Base-by-base conservation (phyloP, 805 yeast genomes). In the Ascoidea asiatica region DNA sequence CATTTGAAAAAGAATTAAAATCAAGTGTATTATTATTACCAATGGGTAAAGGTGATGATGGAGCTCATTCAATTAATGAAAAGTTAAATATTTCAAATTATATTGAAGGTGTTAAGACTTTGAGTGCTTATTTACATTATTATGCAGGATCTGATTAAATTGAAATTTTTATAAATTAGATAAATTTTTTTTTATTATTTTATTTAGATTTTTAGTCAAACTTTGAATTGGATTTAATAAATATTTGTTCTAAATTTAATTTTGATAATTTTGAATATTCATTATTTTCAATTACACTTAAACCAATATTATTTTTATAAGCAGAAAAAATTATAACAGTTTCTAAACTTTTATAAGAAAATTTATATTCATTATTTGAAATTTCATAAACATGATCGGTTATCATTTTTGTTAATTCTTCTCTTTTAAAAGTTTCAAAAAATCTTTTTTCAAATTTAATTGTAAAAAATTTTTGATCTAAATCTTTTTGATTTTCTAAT, bases 11-110 rank as follows among this genome's bases (percentile, higher is more conserved):
- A 56, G 79, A 78, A 60, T 73, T 92, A 57, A 79, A 84, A 55
- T 84, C 94, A 20, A 80, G 80, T 50, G 97, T 89, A 33, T 70
- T 92, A 51, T 71, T 92, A 57, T 75, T 92, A 55, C 98, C 99
- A 51, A 84, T 92, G 83, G 99, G 99, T 52, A 82, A 94, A 67
- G 98, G 98, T 53, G 97, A 92, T 62, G 99, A 92, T 59, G 98
- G 98, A 56, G 98, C 99, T 41, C 99, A 92, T 64, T 87, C 96
- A 19, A 88, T 92, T 57, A 92, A 92, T 61, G 99, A 92, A 69
- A 92, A 92, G 70, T 67, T 92, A 56, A 84, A 94, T 61, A 70
- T 88, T 44, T 67, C 82, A 52, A 92, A 92, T 72, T 92, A 85
- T 66, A 79, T 92, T 53, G 84, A 85, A 58, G 99, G 99, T 52